Evolutionary conservation across 2,329 filamentous ascomycete genomes (phyloP).

Genomic region (Colletotrichum echinochloae): DNA sequence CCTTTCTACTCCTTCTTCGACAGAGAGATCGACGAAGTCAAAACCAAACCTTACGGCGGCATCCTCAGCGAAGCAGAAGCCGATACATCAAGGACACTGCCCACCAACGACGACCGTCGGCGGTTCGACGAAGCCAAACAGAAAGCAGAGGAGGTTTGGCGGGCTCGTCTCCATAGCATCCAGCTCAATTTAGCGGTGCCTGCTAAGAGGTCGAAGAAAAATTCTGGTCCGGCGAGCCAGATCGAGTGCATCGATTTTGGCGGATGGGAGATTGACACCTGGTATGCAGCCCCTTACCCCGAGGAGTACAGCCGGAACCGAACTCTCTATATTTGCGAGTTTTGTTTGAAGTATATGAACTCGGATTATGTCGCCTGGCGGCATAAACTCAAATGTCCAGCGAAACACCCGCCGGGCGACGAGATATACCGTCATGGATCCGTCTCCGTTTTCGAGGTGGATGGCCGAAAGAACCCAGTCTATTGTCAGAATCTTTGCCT

Average conservation of each 20-base stretch:
- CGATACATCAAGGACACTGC: constrained; percentile 90
- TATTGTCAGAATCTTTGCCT: constrained; percentile 98
- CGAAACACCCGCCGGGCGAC: constrained; percentile 96
- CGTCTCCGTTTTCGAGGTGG: constrained; percentile 96
- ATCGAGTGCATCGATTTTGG: constrained; percentile 99
- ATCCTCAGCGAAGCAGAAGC: constrained; percentile 91
- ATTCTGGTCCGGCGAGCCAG: constrained; percentile 89
- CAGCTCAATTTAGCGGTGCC: constrained; percentile 74
- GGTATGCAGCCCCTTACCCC: constrained; percentile 98
- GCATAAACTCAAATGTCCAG: constrained; percentile 96
- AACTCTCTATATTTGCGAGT: constrained; percentile 98
- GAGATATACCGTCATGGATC: constrained; percentile 95
- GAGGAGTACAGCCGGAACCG: constrained; percentile 98
- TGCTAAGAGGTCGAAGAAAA: constrained; percentile 76
- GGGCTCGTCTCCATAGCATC: constrained; percentile 69
- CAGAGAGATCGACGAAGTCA: constrained; percentile 87
- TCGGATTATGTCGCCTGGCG: constrained; percentile 98
- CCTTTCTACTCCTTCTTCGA: constrained; percentile 92
- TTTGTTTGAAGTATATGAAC: constrained; percentile 99
- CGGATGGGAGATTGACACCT: constrained; percentile 97
- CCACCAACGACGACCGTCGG: constrained; percentile 81
- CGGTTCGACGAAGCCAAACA: constrained; percentile 91
- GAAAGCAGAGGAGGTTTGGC: constrained; percentile 93
- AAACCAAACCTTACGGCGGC: constrained; percentile 94
- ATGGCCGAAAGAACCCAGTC: constrained; percentile 96